A percentile compares a stretch with the other conserved stretches of the same genome.
Evolutionary conservation across 768 basidiomycete species (phyloP).

Genomic region (Suillus fuscotomentosus): DNA sequence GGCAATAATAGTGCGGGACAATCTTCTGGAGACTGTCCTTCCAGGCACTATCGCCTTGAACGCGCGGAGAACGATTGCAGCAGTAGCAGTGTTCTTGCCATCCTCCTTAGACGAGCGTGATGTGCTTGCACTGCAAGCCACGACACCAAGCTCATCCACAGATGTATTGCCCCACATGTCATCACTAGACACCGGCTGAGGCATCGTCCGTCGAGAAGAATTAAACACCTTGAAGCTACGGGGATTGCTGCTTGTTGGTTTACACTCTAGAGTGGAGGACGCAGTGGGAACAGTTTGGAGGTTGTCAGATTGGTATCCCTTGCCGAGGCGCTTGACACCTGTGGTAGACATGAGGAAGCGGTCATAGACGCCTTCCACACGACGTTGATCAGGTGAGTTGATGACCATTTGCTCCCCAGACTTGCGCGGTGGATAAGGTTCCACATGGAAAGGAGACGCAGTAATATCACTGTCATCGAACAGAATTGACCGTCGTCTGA

Average conservation of each 20-base stretch:
- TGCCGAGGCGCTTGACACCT: conserved; percentile 76
- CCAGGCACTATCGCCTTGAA: conserved; percentile 75
- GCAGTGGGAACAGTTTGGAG: conserved; percentile 40
- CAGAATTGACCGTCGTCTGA: conserved; percentile 11
- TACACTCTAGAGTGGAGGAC: conserved; percentile 20
- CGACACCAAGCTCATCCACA: conserved; percentile 66
- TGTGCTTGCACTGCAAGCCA: conserved; percentile 35
- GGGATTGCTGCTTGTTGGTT: conserved; percentile 12
- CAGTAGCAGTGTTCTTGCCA: conserved; percentile 43
- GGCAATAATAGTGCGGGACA: conserved; percentile 39
- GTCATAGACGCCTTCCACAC: conserved; percentile 76
- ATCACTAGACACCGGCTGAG: conserved; percentile 70
- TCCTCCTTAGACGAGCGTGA: conserved; percentile 42
- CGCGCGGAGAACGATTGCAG: conserved; percentile 64
- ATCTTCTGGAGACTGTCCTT: conserved; percentile 50
- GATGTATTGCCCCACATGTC: conserved; percentile 48
- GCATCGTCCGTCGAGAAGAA: conserved; percentile 54
- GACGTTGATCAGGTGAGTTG: conserved; percentile 58
- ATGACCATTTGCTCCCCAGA: conserved; percentile 35
- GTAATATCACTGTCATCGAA: conserved; percentile 50
- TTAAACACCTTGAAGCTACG: conserved; percentile 30
- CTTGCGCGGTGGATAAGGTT: conserved; percentile 58
- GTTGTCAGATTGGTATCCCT: conserved; percentile 78
- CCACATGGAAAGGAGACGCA: conserved; percentile 60
- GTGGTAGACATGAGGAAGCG: conserved; percentile 81